A percentile compares a stretch with the other conserved stretches of the same genome.
phyloP scores from a whole-genome alignment of 2,329 filamentous ascomycete genomes.

The Ceratocystis smalleyi region DNA sequence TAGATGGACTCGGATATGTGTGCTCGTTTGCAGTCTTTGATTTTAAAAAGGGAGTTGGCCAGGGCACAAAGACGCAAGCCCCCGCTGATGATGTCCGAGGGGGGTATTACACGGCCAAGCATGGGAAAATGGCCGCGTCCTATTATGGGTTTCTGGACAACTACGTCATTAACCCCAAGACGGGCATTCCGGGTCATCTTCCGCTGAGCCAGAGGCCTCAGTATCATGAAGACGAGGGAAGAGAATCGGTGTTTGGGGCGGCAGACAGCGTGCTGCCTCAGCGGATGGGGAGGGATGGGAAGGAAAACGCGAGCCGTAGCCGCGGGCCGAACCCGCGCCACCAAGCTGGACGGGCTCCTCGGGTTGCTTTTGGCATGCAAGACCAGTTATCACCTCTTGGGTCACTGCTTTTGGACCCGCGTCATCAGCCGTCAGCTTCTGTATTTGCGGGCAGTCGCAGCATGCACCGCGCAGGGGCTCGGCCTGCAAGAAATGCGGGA shows the following conservation, averaged over 20 bases:
- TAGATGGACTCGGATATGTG: constrained; percentile 88
- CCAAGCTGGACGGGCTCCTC: constrained; percentile 5
- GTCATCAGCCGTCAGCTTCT: constrained; percentile 48
- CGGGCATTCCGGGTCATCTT: constrained; percentile 45
- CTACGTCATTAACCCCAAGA: constrained; percentile 62
- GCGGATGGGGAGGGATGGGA: neutral
- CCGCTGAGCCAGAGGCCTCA: constrained; percentile 35
- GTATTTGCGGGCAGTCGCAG: constrained; percentile 32
- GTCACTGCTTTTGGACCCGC: constrained; percentile 58
- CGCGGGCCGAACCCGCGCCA: neutral
- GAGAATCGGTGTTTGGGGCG: neutral
- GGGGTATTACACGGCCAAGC: constrained; percentile 88
- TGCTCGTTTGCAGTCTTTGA: constrained; percentile 97
- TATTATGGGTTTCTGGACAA: constrained; percentile 92
- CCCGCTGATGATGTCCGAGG: constrained; percentile 52
- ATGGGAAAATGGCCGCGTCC: constrained; percentile 96
- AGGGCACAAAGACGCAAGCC: constrained; percentile 23
- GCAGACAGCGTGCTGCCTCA: neutral
- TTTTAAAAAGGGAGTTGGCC: constrained; percentile 64
- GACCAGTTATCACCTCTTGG: constrained; percentile 50
- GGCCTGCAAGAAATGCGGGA: constrained; percentile 16
- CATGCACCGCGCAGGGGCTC: constrained; percentile 31
- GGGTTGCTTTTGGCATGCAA: constrained; percentile 38
- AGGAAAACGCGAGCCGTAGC: neutral
- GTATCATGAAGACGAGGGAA: constrained; percentile 18